Base-by-base conservation (phyloP, 306 rosid genomes). In the Medicago ruthenica region DNA sequence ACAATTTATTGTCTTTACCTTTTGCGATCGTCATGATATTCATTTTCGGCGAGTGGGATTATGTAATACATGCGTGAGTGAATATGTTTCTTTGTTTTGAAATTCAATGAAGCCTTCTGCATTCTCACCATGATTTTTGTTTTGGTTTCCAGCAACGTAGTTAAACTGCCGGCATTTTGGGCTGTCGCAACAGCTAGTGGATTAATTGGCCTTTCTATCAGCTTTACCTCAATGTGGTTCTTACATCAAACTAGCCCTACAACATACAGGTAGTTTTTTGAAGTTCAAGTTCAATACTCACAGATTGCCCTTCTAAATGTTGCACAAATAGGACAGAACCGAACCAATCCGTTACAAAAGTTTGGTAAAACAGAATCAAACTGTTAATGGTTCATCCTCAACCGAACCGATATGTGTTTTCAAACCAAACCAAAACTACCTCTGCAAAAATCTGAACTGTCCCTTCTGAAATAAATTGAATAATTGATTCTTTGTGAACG, bases 191-290 rank as follows among this genome's bases (percentile, higher is more conserved):
- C 98, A 1, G 86, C 93, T 44, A 94, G 98, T 75, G 98, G 97
- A 76, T 24, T 91, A 4, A 87, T 94, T 67, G 97, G 96, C 72
- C 97, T 88, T 66, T 90, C 97, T 68, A 94, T 92, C 62, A 94
- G 97, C 89, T 92, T 94, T 78, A 88, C 96, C 57, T 94, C 98
- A 41, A 88, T 90, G 90, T 92, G 98, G 98, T 94, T 94, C 85
- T 83, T 90, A 50, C 93, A 79, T 76, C 98, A 92, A 84, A 92
- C 97, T 70, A 86, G 96, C 62, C 96, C 98, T 47, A 94, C 98
- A 70, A 92, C 95, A 15, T 94, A 92, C 58, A 87, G 95, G 98
- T 94, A 86, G 39, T 8, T 39, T 47, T 71, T 15, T 69, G 44
- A 8, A 62, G 40, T 69, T 73, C 31, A 69, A 42, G 71, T 67